phyloP scores from a whole-genome alignment of 2,329 filamentous ascomycete species.

The Cyphellophora attinorum region DNA sequence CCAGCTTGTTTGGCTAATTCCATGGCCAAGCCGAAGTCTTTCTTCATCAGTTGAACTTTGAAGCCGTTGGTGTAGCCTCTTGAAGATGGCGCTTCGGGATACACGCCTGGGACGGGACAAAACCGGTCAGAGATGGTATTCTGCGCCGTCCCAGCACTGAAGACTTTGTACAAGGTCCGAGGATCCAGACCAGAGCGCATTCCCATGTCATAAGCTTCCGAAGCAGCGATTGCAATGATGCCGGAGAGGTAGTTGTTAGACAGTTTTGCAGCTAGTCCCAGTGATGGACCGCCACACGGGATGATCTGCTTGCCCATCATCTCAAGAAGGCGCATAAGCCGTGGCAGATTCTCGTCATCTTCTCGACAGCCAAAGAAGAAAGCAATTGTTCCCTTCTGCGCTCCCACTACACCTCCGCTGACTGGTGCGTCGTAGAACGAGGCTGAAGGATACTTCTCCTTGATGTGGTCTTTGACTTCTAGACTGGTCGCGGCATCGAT shows the following conservation, averaged over 20 bases:
- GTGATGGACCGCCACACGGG: slow-evolving; percentile 45
- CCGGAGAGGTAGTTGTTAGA: slow-evolving; percentile 54
- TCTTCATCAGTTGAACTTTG: slow-evolving; percentile 51
- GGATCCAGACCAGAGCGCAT: slow-evolving; percentile 50
- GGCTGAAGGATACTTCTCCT: slow-evolving; percentile 19
- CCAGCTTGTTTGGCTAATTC: slow-evolving; percentile 46
- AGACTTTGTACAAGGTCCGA: slow-evolving; percentile 41
- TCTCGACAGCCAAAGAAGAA: slow-evolving; percentile 45
- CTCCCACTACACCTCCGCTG: slow-evolving; percentile 43
- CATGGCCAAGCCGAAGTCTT: slow-evolving; percentile 48
- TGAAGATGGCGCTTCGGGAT: slow-evolving; percentile 36
- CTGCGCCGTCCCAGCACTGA: slow-evolving; percentile 42
- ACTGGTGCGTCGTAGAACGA: slow-evolving; percentile 46
- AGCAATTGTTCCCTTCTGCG: slow-evolving; percentile 40
- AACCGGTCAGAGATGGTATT: slow-evolving; percentile 43
- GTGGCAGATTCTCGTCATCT: slow-evolving; percentile 35
- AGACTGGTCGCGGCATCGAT: slow-evolving; percentile 41
- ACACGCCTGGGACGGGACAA: slow-evolving; percentile 42
- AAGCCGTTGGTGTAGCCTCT: slow-evolving; percentile 47
- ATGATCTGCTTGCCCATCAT: slow-evolving; percentile 46
- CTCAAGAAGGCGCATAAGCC: slow-evolving; percentile 34
- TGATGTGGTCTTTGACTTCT: slow-evolving; percentile 13
- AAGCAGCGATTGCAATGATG: slow-evolving; percentile 48
- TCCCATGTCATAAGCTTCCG: slow-evolving; percentile 52
- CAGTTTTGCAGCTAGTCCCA: slow-evolving; percentile 50